Evolutionary conservation across 495 filamentous ascomycete genomes (phyloP).

Genomic region (Polyplosphaeria fusca): DNA sequence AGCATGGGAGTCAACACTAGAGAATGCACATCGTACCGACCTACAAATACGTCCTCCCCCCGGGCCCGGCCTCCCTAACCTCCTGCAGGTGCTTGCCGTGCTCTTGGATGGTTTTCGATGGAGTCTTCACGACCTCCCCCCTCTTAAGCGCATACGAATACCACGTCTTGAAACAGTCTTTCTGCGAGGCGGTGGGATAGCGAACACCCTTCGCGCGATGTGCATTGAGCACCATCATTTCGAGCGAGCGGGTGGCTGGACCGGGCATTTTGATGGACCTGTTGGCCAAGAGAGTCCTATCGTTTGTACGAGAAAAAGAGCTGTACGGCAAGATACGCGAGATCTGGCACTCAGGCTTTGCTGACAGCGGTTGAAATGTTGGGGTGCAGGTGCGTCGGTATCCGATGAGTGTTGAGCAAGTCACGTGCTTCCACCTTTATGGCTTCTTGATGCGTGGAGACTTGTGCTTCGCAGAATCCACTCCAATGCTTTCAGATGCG

Average conservation of each 20-base stretch:
- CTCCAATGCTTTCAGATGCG: too few species aligned
- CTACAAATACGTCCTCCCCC: conserved; percentile 28
- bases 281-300: too few species aligned
- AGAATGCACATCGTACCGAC: not conserved
- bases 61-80: conserved; percentile 8
- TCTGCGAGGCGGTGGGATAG: conserved; percentile 12
- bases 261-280: conserved; percentile 11
- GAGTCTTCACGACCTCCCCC: conserved; percentile 14
- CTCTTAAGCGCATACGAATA: conserved; percentile 24
- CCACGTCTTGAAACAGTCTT: conserved; percentile 29
- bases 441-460: too few species aligned
- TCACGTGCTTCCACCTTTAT: not conserved
- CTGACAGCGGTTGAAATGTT: too few species aligned
- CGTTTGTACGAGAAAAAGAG: too few species aligned
- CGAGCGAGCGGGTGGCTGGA: conserved; percentile 16
- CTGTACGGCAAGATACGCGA: too few species aligned
- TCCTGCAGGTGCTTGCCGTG: conserved; percentile 13
- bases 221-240: conserved; percentile 21
- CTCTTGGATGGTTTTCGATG: conserved; percentile 2
- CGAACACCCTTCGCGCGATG: conserved; percentile 28
- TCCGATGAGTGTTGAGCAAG: too few species aligned
- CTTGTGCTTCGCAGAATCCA: too few species aligned
- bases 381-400: too few species aligned
- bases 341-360: too few species aligned
- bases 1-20: not conserved